Percentiles rank a stretch among this genome's conserved stretches.
Evolutionary conservation across 345 rosid species (phyloP).

Genomic region (Euphorbia lathyris): DNA sequence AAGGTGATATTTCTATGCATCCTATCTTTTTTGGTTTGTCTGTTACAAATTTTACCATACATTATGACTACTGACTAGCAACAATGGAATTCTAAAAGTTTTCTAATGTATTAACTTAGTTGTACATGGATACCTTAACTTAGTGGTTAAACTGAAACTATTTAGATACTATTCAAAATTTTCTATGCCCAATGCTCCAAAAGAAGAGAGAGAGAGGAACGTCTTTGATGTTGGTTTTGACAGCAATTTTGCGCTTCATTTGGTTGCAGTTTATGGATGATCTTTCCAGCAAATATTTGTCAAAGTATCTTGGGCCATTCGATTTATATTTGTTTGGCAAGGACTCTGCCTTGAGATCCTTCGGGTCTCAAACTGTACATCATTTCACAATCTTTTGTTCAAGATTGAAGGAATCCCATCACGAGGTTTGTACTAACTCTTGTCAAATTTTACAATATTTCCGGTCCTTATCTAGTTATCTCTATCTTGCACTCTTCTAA

Average conservation of each 20-base stretch:
- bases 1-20: constrained; percentile 37
- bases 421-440: constrained; percentile 51
- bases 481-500: background rate
- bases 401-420: constrained; percentile 55
- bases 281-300: constrained; percentile 38
- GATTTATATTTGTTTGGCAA: constrained; percentile 22
- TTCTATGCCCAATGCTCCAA: background rate
- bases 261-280: constrained; percentile 37
- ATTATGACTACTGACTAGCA: background rate
- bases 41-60: background rate
- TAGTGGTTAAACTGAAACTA: no score
- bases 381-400: constrained; percentile 41
- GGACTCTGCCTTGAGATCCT: constrained; percentile 27
- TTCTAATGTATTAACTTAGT: background rate
- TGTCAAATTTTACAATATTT: background rate
- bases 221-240: background rate
- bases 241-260: constrained; percentile 9
- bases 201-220: background rate
- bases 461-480: no score
- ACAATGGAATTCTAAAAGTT: background rate
- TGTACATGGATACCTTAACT: background rate
- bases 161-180: no score
- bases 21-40: background rate
- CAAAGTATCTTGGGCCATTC: constrained; percentile 28
- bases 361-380: constrained; percentile 31